Conservation (phyloP, 23 red algal species). For the Gracilaria vermiculophylla region DNA sequence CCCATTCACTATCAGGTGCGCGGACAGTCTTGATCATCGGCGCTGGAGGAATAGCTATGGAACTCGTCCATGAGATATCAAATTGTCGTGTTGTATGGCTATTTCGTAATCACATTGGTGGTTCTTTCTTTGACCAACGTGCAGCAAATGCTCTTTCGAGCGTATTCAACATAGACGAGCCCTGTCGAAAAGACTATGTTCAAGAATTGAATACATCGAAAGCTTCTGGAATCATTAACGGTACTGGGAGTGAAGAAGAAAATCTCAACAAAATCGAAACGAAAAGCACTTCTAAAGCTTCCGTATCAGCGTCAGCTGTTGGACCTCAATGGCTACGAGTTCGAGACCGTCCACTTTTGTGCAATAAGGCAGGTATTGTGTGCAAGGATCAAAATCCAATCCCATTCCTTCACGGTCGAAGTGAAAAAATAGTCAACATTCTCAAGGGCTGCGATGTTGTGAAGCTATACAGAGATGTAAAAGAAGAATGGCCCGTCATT, state of each 20-base stretch:
- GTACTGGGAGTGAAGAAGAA: neutral
- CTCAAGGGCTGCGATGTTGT: constrained; percentile 53
- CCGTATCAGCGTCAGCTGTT: constrained; percentile 19
- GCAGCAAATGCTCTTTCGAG: constrained; percentile 25
- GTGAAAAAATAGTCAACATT: neutral
- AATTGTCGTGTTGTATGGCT: constrained; percentile 80
- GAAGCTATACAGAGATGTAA: constrained; percentile 6
- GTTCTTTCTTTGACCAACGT: constrained; percentile 82
- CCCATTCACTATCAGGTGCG: neutral
- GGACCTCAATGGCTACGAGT: constrained; percentile 70
- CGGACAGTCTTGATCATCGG: constrained; percentile 67
- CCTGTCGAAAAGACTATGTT: neutral
- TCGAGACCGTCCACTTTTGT: constrained; percentile 24
- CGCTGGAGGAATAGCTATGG: constrained; percentile 91
- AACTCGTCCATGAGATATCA: constrained; percentile 75
- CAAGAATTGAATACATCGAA: neutral
- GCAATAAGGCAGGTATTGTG: constrained; percentile 13
- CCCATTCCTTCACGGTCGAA: neutral
- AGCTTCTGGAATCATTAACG: neutral
- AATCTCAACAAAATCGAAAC: neutral
- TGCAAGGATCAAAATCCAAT: neutral
- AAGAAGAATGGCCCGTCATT: constrained; percentile 28
- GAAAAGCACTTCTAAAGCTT: neutral
- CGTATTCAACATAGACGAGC: neutral
- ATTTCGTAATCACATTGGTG: constrained; percentile 70